A percentile compares a stretch with the other conserved stretches of the same genome.
phyloP scores from a whole-genome alignment of 177 flowering plant species.

The Tripterygium wilfordii region DNA sequence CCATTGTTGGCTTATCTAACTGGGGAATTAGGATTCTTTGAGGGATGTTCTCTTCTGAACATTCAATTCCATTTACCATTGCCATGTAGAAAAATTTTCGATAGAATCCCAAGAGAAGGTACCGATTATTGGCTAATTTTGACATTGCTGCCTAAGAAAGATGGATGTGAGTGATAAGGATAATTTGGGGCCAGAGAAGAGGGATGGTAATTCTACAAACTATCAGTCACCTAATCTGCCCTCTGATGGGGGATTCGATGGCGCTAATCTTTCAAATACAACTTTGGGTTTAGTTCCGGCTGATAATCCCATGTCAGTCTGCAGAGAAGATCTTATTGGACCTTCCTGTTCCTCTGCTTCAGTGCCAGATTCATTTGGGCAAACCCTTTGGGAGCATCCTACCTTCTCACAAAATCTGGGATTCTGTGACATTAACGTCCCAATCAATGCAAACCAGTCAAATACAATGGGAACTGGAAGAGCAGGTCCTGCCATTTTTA shows the following conservation, averaged over 20 bases:
- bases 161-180: conserved; percentile 58
- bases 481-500: conserved; percentile 27
- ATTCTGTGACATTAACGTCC: conserved; percentile 29
- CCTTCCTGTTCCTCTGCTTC: conserved; percentile 55
- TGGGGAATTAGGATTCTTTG: too few relatives aligned
- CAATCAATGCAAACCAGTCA: conserved; percentile 32
- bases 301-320: conserved; percentile 29
- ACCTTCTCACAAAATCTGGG: conserved; percentile 28
- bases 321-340: conserved; percentile 35
- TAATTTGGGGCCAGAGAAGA: conserved; percentile 46
- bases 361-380: conserved; percentile 56
- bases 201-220: conserved; percentile 35
- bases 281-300: conserved; percentile 38
- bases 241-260: conserved; percentile 59
- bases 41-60: too few relatives aligned
- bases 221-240: conserved; percentile 38
- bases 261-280: conserved; percentile 30
- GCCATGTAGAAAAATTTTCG: too few relatives aligned
- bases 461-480: conserved; percentile 25
- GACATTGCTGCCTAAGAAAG: too few relatives aligned
- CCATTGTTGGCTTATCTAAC: too few relatives aligned
- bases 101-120: too few relatives aligned
- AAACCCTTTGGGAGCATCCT: conserved; percentile 55
- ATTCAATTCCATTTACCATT: too few relatives aligned
- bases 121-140: too few relatives aligned